A percentile compares a stretch with the other conserved stretches of the same genome.
Evolutionary conservation across 2,329 filamentous ascomycete species (phyloP).

Genomic region (Aquanectria penicillioides): DNA sequence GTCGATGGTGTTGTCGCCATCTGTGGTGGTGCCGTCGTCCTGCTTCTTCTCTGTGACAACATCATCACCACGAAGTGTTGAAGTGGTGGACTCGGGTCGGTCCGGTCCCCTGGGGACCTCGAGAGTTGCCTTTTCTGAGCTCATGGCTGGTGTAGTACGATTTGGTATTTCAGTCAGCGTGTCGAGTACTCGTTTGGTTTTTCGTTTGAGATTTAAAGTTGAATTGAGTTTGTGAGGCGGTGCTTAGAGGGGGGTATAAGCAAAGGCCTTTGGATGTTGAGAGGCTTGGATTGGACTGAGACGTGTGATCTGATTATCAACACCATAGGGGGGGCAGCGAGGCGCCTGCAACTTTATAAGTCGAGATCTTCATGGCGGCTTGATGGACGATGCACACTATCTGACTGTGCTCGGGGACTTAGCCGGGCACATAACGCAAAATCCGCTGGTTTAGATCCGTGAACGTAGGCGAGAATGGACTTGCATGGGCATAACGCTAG

Average conservation of each 20-base stretch:
- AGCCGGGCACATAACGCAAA: conserved; percentile 30
- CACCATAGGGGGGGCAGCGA: conserved; percentile 19
- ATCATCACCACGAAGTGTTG: conserved; percentile 44
- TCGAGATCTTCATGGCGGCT: neutral
- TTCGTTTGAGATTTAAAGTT: conserved; percentile 23
- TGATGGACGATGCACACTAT: conserved; percentile 1
- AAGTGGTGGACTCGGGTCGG: conserved; percentile 42
- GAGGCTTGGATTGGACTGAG: conserved; percentile 18
- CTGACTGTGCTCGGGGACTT: conserved; percentile 32
- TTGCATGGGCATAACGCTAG: conserved; percentile 36
- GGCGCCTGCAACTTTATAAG: conserved; percentile 33
- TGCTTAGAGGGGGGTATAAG: conserved; percentile 1
- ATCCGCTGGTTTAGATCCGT: conserved; percentile 28
- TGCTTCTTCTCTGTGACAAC: conserved; percentile 37
- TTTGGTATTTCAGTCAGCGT: neutral
- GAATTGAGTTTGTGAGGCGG: conserved; percentile 12
- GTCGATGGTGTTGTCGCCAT: conserved; percentile 33
- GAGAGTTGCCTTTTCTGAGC: conserved; percentile 27
- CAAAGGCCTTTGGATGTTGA: conserved; percentile 12
- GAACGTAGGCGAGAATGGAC: neutral
- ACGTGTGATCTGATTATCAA: conserved; percentile 16
- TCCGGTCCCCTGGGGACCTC: conserved; percentile 35
- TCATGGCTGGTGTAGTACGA: conserved; percentile 23
- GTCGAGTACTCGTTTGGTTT: neutral
- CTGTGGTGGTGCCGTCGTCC: conserved; percentile 33